Evolutionary conservation across 345 rosid species (phyloP).

Genomic region (Hibiscus trionum): DNA sequence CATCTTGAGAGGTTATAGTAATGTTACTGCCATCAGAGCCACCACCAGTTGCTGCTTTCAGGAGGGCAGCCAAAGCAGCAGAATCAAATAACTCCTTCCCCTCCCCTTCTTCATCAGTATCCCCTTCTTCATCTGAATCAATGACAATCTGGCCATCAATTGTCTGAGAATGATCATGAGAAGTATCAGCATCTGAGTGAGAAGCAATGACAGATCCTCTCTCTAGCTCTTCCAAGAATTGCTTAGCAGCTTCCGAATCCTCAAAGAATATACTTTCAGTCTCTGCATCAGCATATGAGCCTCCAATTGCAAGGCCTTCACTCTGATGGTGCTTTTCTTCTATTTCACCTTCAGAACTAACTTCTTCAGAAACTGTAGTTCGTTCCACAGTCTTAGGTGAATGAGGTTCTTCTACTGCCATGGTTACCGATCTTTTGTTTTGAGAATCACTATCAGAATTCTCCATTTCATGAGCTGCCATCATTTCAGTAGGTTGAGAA

Average conservation of each 20-base stretch:
- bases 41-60: conserved; percentile 81
- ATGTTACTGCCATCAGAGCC: conserved; percentile 54
- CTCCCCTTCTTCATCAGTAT: conserved; percentile 74
- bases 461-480: conserved; percentile 15
- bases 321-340: conserved; percentile 22
- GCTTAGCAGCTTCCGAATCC: conserved; percentile 72
- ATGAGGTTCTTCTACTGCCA: conserved; percentile 9
- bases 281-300: conserved; percentile 51
- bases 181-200: conserved; percentile 45
- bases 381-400: conserved; percentile 8
- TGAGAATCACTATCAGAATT: conserved; percentile 13
- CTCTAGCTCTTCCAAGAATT: conserved; percentile 76
- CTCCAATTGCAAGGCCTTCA: conserved; percentile 37
- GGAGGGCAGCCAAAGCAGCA: conserved; percentile 80
- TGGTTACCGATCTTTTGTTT: conserved; percentile 10
- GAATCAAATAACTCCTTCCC: conserved; percentile 85
- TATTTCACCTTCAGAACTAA: conserved; percentile 31
- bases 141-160: conserved; percentile 76
- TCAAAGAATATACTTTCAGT: conserved; percentile 61
- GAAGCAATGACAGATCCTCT: conserved; percentile 46
- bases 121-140: conserved; percentile 86
- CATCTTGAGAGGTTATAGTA: conserved; percentile 73
- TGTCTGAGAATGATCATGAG: conserved; percentile 46
- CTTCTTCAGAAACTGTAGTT: conserved; percentile 13
- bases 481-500: conserved; percentile 7